Evolutionary conservation across 371 early-diverging fungal genomes (phyloP).

Genomic region (Choanephora cucurbitarum): DNA sequence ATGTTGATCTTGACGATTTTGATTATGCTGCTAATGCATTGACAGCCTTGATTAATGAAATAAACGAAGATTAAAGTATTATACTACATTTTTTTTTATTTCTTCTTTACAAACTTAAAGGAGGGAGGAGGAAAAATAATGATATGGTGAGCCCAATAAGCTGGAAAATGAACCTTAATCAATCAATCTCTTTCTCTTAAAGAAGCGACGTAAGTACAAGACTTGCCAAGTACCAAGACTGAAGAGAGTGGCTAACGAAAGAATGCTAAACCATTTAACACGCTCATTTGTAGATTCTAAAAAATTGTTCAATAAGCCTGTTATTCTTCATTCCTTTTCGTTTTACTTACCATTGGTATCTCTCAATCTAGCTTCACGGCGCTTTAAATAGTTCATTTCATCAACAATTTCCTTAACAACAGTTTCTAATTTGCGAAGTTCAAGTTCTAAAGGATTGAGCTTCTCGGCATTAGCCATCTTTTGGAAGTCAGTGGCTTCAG

Average conservation of each 20-base stretch:
- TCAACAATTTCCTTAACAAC: slow-evolving; percentile 74
- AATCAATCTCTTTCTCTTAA: slow-evolving; percentile 86
- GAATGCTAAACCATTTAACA: slow-evolving; percentile 75
- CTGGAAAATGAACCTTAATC: slow-evolving; percentile 41
- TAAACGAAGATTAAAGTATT: slow-evolving; percentile 1
- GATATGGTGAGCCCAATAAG: too few relatives aligned
- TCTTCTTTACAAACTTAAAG: background rate
- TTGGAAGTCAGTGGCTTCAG: slow-evolving; percentile 79
- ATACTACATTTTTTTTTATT: background rate
- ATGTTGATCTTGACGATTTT: slow-evolving; percentile 57
- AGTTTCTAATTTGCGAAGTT: slow-evolving; percentile 78
- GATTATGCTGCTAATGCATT: slow-evolving; percentile 42
- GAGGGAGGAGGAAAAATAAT: too few relatives aligned
- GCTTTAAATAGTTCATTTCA: slow-evolving; percentile 80
- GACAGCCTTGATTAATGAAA: slow-evolving; percentile 30
- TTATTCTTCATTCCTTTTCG: background rate
- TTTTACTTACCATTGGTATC: slow-evolving; percentile 79
- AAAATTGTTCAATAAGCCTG: slow-evolving; percentile 7
- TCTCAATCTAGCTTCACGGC: slow-evolving; percentile 78
- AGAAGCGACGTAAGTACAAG: slow-evolving; percentile 79
- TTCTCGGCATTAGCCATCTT: slow-evolving; percentile 73
- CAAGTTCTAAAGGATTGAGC: slow-evolving; percentile 86
- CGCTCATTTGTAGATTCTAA: slow-evolving; percentile 83
- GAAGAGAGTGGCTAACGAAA: slow-evolving; percentile 70
- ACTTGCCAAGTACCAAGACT: slow-evolving; percentile 81